Base-by-base conservation (phyloP, 441 rosid species). In the Heliophila coronopifolia region DNA sequence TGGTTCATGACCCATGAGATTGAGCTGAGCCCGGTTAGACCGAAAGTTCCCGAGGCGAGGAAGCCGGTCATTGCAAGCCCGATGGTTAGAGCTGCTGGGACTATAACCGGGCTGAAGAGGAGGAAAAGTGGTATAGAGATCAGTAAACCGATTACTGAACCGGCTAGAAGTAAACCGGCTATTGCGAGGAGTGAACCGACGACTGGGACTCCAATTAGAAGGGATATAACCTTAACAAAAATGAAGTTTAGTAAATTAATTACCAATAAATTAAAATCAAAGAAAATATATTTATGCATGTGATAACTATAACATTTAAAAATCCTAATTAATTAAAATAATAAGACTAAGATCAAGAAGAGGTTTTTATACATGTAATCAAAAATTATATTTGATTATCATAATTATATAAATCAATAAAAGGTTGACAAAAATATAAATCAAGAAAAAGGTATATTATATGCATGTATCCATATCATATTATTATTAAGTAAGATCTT, bases 1-100 rank as follows among this genome's bases (percentile, higher is more conserved):
- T 65, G 58, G 55, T 65, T 65, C 69, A 65, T 44, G 36, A 65
- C 69, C 69, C 69, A 65, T 1, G 69, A 65, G 17, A 65, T 51
- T 0, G 69, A 65, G 33, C 65, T 65, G 3, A 65, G 59, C 2
- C 70, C 65, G 1, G 70, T 65, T 10, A 65, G 12, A 17, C 70
- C 70, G 0, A 65, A 65, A 65, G 58, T 58, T 9, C 70, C 70
- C 0, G 70, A 58, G 33, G 70, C n/a, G 3, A 65, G 24, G 34
- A 65, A 45, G 9, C 70, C 70, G 0, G 60, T 38, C 1, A 15
- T 3, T 1, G 70, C 70, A 14, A 65, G 50, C 39, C 70, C 70
- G 4, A 65, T 38, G 37, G 70, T 65, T 37, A 65, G 22, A 37
- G 70, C 60, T 6, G 70, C 65, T 1, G 70, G 70, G 17, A 65